Conservation (phyloP, 495 filamentous ascomycete species). For the Entonaema liquescens region DNA sequence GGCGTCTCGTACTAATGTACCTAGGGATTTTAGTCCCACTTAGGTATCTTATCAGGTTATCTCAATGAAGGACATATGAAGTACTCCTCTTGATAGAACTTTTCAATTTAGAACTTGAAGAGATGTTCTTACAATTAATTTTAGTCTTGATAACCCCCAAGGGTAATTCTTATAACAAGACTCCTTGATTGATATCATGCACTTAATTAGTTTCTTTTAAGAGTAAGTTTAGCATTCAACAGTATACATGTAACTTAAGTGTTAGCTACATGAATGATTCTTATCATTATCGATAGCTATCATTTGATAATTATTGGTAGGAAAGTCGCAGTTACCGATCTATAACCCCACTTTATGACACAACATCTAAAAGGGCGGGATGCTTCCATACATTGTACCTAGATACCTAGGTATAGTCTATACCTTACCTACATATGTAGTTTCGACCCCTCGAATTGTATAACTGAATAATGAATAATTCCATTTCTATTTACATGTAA, state of each 20-base stretch:
- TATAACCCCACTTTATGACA: constrained; percentile 8
- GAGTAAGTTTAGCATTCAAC: background rate
- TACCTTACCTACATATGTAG: too few relatives aligned
- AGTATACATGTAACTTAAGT: background rate
- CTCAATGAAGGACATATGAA: too few relatives aligned
- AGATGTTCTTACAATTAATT: background rate
- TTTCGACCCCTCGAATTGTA: too few relatives aligned
- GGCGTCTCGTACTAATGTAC: background rate
- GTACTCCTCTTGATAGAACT: background rate
- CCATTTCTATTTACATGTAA: too few relatives aligned
- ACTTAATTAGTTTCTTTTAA: background rate
- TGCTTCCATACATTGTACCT: too few relatives aligned
- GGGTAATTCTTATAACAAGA: too few relatives aligned
- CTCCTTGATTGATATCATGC: too few relatives aligned
- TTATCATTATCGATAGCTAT: background rate
- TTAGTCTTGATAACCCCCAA: too few relatives aligned
- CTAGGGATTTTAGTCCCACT: background rate
- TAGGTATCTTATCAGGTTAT: too few relatives aligned
- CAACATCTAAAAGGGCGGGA: background rate
- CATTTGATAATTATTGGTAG: background rate
- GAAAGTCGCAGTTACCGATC: constrained; percentile 10
- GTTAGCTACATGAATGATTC: background rate
- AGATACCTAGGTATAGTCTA: too few relatives aligned
- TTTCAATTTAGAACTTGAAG: background rate
- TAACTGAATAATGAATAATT: too few relatives aligned